Evolutionary conservation across 2,329 filamentous ascomycete species (phyloP).

Genomic region (Aciculosporium take): DNA sequence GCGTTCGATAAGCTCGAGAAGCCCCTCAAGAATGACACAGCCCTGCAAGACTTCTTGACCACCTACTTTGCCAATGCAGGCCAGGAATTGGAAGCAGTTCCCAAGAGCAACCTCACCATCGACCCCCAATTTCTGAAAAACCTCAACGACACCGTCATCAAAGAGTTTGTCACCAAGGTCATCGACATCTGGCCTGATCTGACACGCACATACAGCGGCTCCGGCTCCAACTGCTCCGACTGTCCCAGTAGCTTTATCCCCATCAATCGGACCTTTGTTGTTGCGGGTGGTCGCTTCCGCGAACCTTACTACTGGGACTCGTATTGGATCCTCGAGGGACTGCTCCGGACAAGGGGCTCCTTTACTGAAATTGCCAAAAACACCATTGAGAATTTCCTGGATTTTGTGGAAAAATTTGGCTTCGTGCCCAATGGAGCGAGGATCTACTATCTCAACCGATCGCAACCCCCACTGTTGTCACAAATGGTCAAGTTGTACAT

Average conservation of each 20-base stretch:
- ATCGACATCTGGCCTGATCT: conserved; percentile 57
- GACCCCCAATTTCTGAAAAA: conserved; percentile 43
- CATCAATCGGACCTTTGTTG: conserved; percentile 53
- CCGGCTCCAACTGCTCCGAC: conserved; percentile 36
- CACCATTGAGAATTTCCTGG: conserved; percentile 56
- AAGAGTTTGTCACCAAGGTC: conserved; percentile 47
- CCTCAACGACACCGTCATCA: conserved; percentile 42
- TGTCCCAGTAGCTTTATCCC: conserved; percentile 54
- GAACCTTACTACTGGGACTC: conserved; percentile 62
- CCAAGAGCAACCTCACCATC: conserved; percentile 35
- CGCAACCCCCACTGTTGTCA: conserved; percentile 50
- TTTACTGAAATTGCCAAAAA: conserved; percentile 50
- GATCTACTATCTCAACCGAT: conserved; percentile 53
- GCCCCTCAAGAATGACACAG: conserved; percentile 49
- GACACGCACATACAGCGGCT: conserved; percentile 42
- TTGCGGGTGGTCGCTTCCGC: conserved; percentile 56
- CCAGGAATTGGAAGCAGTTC: conserved; percentile 43
- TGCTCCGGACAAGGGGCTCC: conserved; percentile 48
- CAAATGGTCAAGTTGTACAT: conserved; percentile 53
- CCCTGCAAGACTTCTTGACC: conserved; percentile 46
- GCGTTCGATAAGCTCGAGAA: conserved; percentile 45
- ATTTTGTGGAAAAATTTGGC: conserved; percentile 48
- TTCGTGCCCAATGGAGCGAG: conserved; percentile 57
- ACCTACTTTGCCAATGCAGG: conserved; percentile 50
- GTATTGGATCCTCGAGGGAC: conserved; percentile 53